A percentile compares a stretch with the other conserved stretches of the same genome.
These are phyloP conservation scores for Groenewaldozyma sp. DNA, from an alignment of 1,139 yeast genomes.

Conservation along the genomic window DNA sequence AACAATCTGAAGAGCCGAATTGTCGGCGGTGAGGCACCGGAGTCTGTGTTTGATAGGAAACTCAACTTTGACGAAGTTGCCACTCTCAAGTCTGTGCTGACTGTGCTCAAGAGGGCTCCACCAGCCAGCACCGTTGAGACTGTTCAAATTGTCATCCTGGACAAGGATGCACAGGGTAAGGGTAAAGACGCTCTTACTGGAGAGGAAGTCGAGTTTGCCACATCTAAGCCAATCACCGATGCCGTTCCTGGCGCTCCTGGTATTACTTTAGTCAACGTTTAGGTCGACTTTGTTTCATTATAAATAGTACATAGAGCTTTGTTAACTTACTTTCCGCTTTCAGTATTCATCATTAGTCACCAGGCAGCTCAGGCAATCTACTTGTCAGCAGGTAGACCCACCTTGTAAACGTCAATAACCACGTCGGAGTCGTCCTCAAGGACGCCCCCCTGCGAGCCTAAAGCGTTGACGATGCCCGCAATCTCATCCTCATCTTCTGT, in stretches of 20 bases:
- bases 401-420: not conserved
- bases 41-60: constrained; percentile 78
- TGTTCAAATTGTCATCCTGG: constrained; percentile 48
- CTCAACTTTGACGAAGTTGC: constrained; percentile 72
- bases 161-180: constrained; percentile 46
- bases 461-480: not conserved
- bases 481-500: constrained; percentile 12
- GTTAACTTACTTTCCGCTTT: too few species aligned
- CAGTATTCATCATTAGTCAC: too few species aligned
- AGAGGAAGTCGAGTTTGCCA: constrained; percentile 55
- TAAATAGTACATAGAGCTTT: too few species aligned
- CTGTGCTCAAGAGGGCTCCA: constrained; percentile 53
- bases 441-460: constrained; percentile 2
- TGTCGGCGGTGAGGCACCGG: constrained; percentile 42
- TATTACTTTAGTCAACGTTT: constrained; percentile 54
- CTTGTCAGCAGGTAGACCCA: not conserved
- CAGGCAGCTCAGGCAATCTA: too few species aligned
- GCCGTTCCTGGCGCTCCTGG: constrained; percentile 96
- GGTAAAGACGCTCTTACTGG: constrained; percentile 65
- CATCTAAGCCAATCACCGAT: constrained; percentile 63
- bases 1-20: constrained; percentile 76
- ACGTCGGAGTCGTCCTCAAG: not conserved
- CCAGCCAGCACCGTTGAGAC: constrained; percentile 50
- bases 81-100: constrained; percentile 46
- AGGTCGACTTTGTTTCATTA: constrained; percentile 6